A percentile compares a stretch with the other conserved stretches of the same genome.
Evolutionary conservation across 2,329 filamentous ascomycete species (phyloP).

Genomic region (Ustulina deusta): DNA sequence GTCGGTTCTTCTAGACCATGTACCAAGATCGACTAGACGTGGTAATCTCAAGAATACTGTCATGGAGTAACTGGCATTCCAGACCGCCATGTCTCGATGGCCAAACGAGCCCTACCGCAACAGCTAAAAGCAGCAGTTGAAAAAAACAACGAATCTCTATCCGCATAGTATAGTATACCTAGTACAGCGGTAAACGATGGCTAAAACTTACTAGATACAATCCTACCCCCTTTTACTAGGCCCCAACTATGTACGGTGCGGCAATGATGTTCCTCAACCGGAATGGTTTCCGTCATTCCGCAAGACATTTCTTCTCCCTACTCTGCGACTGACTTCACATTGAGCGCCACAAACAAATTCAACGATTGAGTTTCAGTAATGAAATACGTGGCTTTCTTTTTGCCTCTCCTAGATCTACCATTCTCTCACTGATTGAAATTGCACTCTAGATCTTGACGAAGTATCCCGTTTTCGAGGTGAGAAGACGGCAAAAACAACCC

Average conservation of each 20-base stretch:
- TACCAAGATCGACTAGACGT: constrained; percentile 15
- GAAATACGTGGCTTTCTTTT: background rate
- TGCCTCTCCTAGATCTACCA: background rate
- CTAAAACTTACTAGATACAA: constrained; percentile 6
- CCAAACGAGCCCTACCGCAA: background rate
- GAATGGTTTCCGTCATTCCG: constrained; percentile 13
- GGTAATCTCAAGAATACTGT: background rate
- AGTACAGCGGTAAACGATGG: background rate
- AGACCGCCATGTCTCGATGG: background rate
- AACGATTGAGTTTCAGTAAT: background rate
- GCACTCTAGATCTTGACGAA: background rate
- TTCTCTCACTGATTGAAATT: background rate
- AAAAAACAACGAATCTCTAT: background rate
- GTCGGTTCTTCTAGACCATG: constrained; percentile 41
- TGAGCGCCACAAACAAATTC: background rate
- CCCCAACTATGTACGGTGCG: background rate
- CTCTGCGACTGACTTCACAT: constrained; percentile 1
- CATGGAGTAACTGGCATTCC: background rate
- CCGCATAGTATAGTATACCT: background rate
- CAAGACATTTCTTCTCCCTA: background rate
- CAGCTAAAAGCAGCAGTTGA: background rate
- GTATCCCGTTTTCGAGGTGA: background rate
- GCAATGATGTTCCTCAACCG: background rate
- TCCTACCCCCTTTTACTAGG: too few species aligned
- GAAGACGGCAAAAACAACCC: background rate